phyloP scores from a whole-genome alignment of 2,329 filamentous ascomycete genomes.

The Arthroderma sp. region DNA sequence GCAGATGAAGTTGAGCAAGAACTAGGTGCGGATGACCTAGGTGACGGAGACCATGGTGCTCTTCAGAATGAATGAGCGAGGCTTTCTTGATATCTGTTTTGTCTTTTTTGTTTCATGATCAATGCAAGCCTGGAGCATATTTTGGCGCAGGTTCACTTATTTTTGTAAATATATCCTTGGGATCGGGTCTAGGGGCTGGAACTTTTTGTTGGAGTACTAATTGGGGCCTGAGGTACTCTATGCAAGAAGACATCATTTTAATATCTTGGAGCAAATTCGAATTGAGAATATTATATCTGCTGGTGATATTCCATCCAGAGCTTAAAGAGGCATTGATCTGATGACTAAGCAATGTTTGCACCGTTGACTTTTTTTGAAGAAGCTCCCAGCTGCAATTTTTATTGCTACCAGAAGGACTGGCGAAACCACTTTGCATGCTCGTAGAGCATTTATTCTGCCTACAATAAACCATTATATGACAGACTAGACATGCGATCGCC shows the following conservation, averaged over 20 bases:
- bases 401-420: neutral
- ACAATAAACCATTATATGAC: neutral
- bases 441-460: neutral
- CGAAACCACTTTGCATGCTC: neutral
- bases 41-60: neutral
- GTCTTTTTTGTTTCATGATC: slow-evolving; percentile 6
- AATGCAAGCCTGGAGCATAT: slow-evolving; percentile 13
- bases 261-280: neutral
- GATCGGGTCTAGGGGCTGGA: neutral
- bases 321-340: neutral
- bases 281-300: neutral
- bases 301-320: no score
- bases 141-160: neutral
- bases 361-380: neutral
- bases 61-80: neutral
- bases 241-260: neutral
- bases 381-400: neutral
- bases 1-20: slow-evolving; percentile 85
- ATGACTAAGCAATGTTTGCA: neutral
- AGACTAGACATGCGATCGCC: neutral
- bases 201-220: neutral
- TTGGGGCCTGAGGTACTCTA: neutral
- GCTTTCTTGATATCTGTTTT: neutral
- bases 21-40: slow-evolving; percentile 48
- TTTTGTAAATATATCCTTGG: neutral